Base-by-base conservation (phyloP, 768 basidiomycete species). In the Leccinum boreale region DNA sequence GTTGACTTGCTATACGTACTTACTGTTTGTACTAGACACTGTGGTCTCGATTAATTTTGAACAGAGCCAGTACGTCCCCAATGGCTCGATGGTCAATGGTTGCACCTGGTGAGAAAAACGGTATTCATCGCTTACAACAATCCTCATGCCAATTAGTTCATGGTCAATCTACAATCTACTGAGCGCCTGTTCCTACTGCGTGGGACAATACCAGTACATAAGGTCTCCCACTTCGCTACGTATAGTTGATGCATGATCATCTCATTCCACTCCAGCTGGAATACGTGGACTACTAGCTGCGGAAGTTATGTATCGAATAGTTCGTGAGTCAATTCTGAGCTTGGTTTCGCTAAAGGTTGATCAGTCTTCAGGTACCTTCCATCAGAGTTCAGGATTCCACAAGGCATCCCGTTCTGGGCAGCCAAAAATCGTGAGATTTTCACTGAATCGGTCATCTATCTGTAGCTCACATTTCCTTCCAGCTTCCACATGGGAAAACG, bases 111-210 rank as follows among this genome's bases (percentile, higher is more conserved):
- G 29, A 53, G 60, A 31, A 2, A 33, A 0, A 42, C 11, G n/a
- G 6, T 7, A 33, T 19, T 28, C 42, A 4, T 35, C 31, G 2
- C 19, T 26, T 3, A 11, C 5, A 28, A 15, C 35, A 8, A 23
- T 50, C n/a, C 39, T 66, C n/a, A 66, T 23, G 12, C 14, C 6
- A 1, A 2, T 53, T 46, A 71, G 71, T 33, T 71, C 63, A 15
- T 71, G 71, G 70, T 68, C 71, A 15, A 58, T 61, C 35, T 71
- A 73, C 47, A 71, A 71, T 50, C 55, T 71, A 11, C 10, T 73
- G 46, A 73, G 69, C 15, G 69, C 67, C 17, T 71, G 70, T 14
- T 62, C 62, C 17, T 57, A 52, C 31, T 70, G 66, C 29, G 5
- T 47, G n/a, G 62, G 35, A 5, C 49, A 62, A 51, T 5, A 4